These are phyloP conservation scores for Obelidium mucronatum DNA, from an alignment of 192 early-diverging fungal species.

Conservation along the genomic window DNA sequence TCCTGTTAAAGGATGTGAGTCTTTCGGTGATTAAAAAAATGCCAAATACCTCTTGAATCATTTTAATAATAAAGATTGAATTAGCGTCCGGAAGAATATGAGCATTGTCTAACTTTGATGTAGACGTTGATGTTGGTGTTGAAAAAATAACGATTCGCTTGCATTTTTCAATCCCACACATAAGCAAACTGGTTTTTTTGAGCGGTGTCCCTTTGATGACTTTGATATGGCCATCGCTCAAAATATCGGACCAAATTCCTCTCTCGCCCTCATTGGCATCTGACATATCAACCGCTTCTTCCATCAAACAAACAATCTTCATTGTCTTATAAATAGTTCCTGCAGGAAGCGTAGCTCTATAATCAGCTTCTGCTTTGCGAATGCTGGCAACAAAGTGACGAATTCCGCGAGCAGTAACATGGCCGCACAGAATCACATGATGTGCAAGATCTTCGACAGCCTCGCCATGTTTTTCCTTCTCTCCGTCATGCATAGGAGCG, in stretches of 20 bases:
- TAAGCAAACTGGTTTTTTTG: constrained; percentile 47
- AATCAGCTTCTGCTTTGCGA: constrained; percentile 27
- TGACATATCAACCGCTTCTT: not conserved
- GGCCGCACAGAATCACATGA: constrained; percentile 60
- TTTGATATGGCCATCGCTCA: constrained; percentile 35
- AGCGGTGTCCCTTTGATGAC: constrained; percentile 52
- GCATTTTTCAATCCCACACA: constrained; percentile 48
- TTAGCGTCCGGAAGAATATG: constrained; percentile 53
- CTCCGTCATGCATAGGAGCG: not conserved
- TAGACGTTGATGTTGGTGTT: constrained; percentile 34
- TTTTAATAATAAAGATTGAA: constrained; percentile 61
- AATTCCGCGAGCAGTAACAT: constrained; percentile 49
- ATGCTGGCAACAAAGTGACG: constrained; percentile 54
- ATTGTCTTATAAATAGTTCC: not conserved
- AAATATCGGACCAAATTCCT: constrained; percentile 52
- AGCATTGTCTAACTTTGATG: constrained; percentile 20
- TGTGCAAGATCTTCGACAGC: not conserved
- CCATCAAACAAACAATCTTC: constrained; percentile 51
- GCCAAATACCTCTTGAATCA: constrained; percentile 53
- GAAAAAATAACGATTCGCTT: constrained; percentile 55
- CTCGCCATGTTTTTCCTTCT: not conserved
- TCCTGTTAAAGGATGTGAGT: constrained; percentile 38
- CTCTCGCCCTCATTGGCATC: constrained; percentile 5
- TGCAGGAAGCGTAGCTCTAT: not conserved
- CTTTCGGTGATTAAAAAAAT: no score